Evolutionary conservation across 495 filamentous ascomycete genomes (phyloP), one percentile per base, ranked within the genome.

Genomic region (Hyaloscypha variabilis): DNA sequence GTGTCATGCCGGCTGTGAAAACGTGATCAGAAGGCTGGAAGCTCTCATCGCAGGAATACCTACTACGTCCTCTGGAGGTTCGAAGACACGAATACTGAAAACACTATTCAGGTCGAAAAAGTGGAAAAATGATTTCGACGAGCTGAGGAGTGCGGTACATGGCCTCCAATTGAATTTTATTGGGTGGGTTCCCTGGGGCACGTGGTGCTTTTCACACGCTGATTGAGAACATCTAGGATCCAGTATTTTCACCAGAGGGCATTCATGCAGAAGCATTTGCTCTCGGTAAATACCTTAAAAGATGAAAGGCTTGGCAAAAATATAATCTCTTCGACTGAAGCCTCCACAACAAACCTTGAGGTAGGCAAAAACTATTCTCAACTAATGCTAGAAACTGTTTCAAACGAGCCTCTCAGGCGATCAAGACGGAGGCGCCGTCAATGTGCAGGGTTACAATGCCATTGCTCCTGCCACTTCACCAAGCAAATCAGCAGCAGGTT

Each of bases 401-500:
- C 53, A 8, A 55, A 26, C 8, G 24, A 55, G 21, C 24, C 25
- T 1, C 13, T 46, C 39, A 17, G 39, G 39, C 11, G 39, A 17
- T 46, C 39, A 46, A 19, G 39, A 46, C 10, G 39, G 2, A 10
- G 19, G 39, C 17, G 1, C 39, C 39, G 6, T 58, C 29, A 39
- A 34, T 58, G 56, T 58, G 31, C 26, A 31, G 19, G 23, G 11
- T 21, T 58, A 14, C 25, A 24, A 17, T 58, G 56, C 39, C 56
- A 58, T 23, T 58, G 56, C 56, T 58, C 56, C 21, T 58, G 56
- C 56, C 56, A 58, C 34, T 6, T 39, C 2, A 39, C 56, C 5
- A 25, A 31, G 56, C 25, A 58, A 58, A 36, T 58, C 56, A 36
- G 29, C 29, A n/a, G 56, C 14, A 36, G 56, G 23, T 58, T 58